Base-by-base conservation (phyloP, 1,139 yeast species). In the Scheffersomyces cryptocercus region DNA sequence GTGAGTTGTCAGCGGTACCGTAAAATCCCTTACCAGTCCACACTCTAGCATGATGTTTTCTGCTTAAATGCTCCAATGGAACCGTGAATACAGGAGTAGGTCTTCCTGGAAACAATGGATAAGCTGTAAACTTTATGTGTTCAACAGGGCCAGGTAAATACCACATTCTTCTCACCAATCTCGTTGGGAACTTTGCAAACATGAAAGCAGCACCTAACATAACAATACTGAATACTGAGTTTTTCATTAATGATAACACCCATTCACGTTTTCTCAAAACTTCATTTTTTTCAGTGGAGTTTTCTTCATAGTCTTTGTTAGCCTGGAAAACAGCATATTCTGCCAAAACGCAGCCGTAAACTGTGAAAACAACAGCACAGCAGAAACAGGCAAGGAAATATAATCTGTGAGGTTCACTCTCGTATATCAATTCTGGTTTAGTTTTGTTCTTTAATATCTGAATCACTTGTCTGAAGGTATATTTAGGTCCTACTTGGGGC, bases 11-110 rank as follows among this genome's bases (percentile, higher is more conserved):
- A 30, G 88, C 78, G 1, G 95, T 87, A 1, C 96, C 95, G 61
- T 88, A 88, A 57, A 86, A 85, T 2, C 96, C 96, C 49, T 84
- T 84, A 13, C 91, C 93, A 0, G 95, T 86, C 83, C 90, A 88
- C 1, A 88, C 82, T 53, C 86, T 78, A 8, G 89, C 75, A 47
- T 79, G 75, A 48, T 77, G 79, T 43, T 83, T 82, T 47, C 91
- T 74, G 15, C 68, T 66, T 40, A 88, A 54, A 40, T 73, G 66
- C 33, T 70, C 73, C 40, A 88, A 60, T 1, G 93, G 91, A 29
- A 86, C 69, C 0, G 89, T 83, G 47, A 79, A 74, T 8, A 85
- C 84, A 0, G 95, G 95, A 0, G 93, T 84, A 1, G 95, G 83
- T 42, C 81, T 67, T 3, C 89, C 88, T 0, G 96, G 96, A 12